phyloP scores from a whole-genome alignment of 805 yeast genomes.

The Candida parachauliodes region DNA sequence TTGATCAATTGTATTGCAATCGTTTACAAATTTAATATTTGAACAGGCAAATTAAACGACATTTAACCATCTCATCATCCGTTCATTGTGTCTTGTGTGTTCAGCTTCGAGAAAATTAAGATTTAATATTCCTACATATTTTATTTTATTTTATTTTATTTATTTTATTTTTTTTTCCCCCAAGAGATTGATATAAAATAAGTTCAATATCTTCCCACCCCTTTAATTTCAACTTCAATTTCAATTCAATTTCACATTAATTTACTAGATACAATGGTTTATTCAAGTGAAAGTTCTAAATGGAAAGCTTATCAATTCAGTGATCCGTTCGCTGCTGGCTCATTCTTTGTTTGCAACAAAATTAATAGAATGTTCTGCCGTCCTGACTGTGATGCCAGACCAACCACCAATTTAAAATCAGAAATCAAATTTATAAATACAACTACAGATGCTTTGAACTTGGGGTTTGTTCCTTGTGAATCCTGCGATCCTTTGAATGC shows the following conservation, averaged over 20 bases:
- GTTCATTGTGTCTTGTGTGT: no score
- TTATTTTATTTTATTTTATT: no score
- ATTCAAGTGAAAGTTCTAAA: slow-evolving; percentile 42
- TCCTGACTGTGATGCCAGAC: slow-evolving; percentile 61
- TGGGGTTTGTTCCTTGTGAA: slow-evolving; percentile 51
- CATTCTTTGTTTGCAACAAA: slow-evolving; percentile 51
- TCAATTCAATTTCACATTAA: neutral
- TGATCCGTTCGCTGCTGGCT: slow-evolving; percentile 62
- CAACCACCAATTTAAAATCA: slow-evolving; percentile 37
- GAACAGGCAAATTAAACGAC: no score
- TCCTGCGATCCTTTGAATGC: slow-evolving; percentile 50
- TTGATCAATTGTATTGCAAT: no score
- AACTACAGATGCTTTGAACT: slow-evolving; percentile 37
- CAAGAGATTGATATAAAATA: neutral
- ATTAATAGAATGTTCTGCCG: slow-evolving; percentile 49
- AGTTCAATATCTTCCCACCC: no score
- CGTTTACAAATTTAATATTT: no score
- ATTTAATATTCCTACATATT: no score
- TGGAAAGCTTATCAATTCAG: slow-evolving; percentile 65
- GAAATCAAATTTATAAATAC: slow-evolving; percentile 45
- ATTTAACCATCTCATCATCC: no score
- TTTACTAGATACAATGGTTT: slow-evolving; percentile 24
- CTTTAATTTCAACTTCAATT: neutral
- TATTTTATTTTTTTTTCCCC: no score
- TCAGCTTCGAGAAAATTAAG: no score